phyloP scores from a whole-genome alignment of 2,329 filamentous ascomycete species.

The Monosporascus sp. region DNA sequence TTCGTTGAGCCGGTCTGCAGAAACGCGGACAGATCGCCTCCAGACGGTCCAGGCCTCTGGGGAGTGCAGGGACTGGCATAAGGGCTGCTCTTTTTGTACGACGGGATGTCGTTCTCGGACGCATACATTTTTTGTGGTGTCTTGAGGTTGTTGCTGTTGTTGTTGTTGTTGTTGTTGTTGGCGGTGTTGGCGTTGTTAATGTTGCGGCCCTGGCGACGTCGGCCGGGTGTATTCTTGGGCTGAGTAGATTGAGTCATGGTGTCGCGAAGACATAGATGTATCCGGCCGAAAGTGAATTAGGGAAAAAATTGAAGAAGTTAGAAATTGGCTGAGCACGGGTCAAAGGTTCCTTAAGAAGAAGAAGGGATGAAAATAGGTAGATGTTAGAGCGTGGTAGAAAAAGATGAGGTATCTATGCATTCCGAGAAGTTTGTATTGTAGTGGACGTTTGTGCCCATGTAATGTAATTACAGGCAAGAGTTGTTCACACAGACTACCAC shows the following conservation, averaged over 20 bases:
- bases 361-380: neutral
- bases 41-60: slow-evolving; percentile 31
- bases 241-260: slow-evolving; percentile 30
- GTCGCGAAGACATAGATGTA: slow-evolving; percentile 16
- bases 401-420: too few relatives aligned
- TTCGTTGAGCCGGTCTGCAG: slow-evolving; percentile 22
- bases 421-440: too few relatives aligned
- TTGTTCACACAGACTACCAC: neutral
- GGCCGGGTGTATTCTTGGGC: slow-evolving; percentile 31
- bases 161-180: slow-evolving; percentile 27
- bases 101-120: slow-evolving; percentile 49
- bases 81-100: slow-evolving; percentile 25
- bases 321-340: slow-evolving; percentile 5
- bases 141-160: slow-evolving; percentile 24
- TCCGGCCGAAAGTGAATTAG: slow-evolving; percentile 5
- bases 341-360: neutral
- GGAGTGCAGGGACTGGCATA: slow-evolving; percentile 36
- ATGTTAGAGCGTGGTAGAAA: too few relatives aligned
- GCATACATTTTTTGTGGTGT: slow-evolving; percentile 48
- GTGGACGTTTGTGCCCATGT: too few relatives aligned
- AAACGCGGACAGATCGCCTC: slow-evolving; percentile 26
- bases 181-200: slow-evolving; percentile 29
- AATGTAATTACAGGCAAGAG: neutral
- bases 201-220: slow-evolving; percentile 36
- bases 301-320: neutral